These are phyloP conservation scores for Debaryomyces hansenii DNA, from an alignment of 805 yeast genomes.

Conservation along the genomic window DNA sequence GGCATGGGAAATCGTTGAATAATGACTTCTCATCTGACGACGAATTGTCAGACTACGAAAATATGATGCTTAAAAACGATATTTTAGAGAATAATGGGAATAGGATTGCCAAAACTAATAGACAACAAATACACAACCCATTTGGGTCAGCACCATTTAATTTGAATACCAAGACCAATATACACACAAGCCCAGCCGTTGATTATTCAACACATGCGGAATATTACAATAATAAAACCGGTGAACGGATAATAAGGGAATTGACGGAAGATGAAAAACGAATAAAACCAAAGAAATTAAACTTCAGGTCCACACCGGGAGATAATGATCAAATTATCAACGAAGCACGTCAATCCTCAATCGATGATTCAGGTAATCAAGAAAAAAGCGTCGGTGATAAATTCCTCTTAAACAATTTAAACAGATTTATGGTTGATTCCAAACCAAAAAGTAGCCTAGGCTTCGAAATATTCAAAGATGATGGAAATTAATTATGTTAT, in stretches of 20 bases:
- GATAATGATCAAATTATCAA: not conserved
- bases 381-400: not conserved
- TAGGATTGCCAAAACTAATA: not conserved
- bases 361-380: not conserved
- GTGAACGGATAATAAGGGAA: slow-evolving; percentile 29
- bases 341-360: not conserved
- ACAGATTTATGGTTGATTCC: not conserved
- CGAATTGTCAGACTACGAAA: slow-evolving; percentile 5
- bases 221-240: slow-evolving; percentile 41
- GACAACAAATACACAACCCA: not conserved
- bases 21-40: slow-evolving; percentile 6
- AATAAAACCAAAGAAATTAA: slow-evolving; percentile 40
- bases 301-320: slow-evolving; percentile 16
- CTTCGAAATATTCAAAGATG: slow-evolving; percentile 9
- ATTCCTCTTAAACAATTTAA: not conserved
- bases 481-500: not conserved
- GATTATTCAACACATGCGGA: slow-evolving; percentile 41
- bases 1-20: slow-evolving; percentile 10
- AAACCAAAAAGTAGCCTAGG: slow-evolving; percentile 7
- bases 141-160: not conserved
- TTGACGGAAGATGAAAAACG: slow-evolving; percentile 29
- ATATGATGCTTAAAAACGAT: not conserved
- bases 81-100: not conserved
- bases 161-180: slow-evolving; percentile 1
- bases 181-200: slow-evolving; percentile 2